Conservation (phyloP, 129 eudicot species). For the Rutidosis leptorrhynchoides region DNA sequence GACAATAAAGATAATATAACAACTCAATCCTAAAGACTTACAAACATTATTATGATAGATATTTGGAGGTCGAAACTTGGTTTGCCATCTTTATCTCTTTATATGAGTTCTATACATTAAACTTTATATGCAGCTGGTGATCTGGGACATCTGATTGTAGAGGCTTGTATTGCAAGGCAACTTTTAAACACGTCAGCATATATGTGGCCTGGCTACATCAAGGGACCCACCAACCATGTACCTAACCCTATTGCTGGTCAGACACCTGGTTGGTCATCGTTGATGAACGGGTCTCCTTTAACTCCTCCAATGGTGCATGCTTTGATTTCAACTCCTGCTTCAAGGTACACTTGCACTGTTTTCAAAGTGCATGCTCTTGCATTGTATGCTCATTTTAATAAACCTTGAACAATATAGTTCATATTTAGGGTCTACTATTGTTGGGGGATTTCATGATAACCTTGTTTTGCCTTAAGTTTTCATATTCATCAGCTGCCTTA, state of each 20-base stretch:
- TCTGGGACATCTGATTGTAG: conserved; percentile 85
- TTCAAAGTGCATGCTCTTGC: too few species aligned
- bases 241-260: conserved; percentile 74
- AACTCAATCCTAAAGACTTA: neutral
- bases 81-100: neutral
- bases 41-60: neutral
- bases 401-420: too few species aligned
- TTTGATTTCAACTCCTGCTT: conserved; percentile 75
- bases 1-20: neutral
- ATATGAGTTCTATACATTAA: neutral
- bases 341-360: conserved; percentile 52
- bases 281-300: conserved; percentile 84
- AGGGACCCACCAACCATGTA: conserved; percentile 72
- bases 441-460: too few species aligned
- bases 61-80: neutral
- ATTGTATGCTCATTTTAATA: too few species aligned
- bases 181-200: conserved; percentile 86
- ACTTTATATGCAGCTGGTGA: conserved; percentile 65
- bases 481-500: too few species aligned
- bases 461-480: too few species aligned
- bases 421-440: too few species aligned
- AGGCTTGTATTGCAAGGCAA: conserved; percentile 95
- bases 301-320: conserved; percentile 71
- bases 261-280: conserved; percentile 82
- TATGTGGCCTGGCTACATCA: conserved; percentile 91